A percentile compares a stretch with the other conserved stretches of the same genome.
Conservation (phyloP, 208 protist species). For the Balamuthia mandrillaris region DNA sequence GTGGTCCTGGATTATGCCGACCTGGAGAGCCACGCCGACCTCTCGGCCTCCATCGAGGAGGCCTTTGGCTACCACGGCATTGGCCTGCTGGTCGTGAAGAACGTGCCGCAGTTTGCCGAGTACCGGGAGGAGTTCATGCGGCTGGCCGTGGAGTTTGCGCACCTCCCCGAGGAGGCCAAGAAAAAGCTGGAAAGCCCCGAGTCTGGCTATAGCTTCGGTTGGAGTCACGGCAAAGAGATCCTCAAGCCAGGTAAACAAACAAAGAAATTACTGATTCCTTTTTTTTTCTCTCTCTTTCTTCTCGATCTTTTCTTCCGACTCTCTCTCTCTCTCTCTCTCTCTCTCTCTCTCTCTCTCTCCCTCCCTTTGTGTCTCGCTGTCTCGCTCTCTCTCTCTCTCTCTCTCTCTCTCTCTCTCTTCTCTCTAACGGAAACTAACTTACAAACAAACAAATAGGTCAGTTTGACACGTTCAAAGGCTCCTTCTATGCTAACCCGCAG, state of each 20-base stretch:
- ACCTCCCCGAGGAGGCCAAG: slow-evolving; percentile 53
- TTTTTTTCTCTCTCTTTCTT: too few relatives aligned
- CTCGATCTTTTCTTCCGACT: too few relatives aligned
- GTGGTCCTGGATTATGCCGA: slow-evolving; percentile 1
- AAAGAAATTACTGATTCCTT: too few relatives aligned
- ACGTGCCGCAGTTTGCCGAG: slow-evolving; percentile 40
- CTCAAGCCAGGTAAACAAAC: too few relatives aligned
- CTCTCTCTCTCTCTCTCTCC: too few relatives aligned
- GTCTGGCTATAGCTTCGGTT: slow-evolving; percentile 56
- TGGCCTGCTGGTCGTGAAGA: slow-evolving; percentile 50
- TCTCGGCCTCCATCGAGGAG: slow-evolving; percentile 37
- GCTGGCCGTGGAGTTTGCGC: slow-evolving; percentile 44
- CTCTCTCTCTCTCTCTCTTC: too few relatives aligned
- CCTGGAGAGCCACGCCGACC: not conserved
- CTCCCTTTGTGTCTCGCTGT: too few relatives aligned
- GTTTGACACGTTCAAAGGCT: slow-evolving; percentile 63
- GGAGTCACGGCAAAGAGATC: slow-evolving; percentile 60
- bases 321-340: too few relatives aligned
- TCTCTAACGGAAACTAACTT: too few relatives aligned
- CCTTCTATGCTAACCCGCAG: slow-evolving; percentile 70
- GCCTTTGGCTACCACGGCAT: slow-evolving; percentile 48
- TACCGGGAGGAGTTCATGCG: slow-evolving; percentile 35
- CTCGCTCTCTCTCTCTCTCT: too few relatives aligned
- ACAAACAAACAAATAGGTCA: too few relatives aligned
- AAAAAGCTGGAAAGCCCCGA: slow-evolving; percentile 48